Base-by-base conservation (phyloP, 2,329 filamentous ascomycete genomes). In the Colletotrichum gigasporum region DNA sequence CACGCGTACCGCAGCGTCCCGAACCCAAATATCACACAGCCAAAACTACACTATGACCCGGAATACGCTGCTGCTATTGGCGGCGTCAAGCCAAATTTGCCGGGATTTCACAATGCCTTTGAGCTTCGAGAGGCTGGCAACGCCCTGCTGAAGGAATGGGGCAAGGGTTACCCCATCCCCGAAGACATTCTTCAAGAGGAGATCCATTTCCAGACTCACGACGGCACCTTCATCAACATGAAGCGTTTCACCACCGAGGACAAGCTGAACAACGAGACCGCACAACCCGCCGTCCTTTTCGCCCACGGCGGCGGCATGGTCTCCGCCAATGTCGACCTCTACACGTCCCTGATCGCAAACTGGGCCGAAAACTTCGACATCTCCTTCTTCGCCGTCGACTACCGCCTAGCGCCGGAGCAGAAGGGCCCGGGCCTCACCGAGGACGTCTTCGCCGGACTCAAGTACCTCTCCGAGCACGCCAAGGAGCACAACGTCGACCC, bases 281-380 rank as follows among this genome's bases (percentile, higher is more conserved):
- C 67, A 6, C 34, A 53, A 1, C 71, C 74, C 3, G 77, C 75
- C 1, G 69, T 79, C 6, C 42, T 78, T 20, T 75, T 79, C 58
- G 65, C 75, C 18, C 81, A 83, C 59, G 79, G 79, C 30, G 80
- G 81, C 14, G 80, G 80, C 12, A 75, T 77, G 48, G 71, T 82
- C 26, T 58, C 69, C 1, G 70, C 76, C 5, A 69, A 58, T 30
- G 70, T 76, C 18, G 69, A 72, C 0, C 11, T 74, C 11, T 71
- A 68, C 22, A 67, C 69, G 3, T 42, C 65, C 1, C 35, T 69
- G 2, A 67, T 79, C 20, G 67, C 74, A 3, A 45, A 45, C 9
- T 69, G 72, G 12, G 75, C 74, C 2, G 41, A 53, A 5, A 54
- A 64, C 1, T 70, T 73, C 1, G 71, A 74, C 2, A 70, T 81